A percentile compares a stretch with the other conserved stretches of the same genome.
These are phyloP conservation scores for Echinochloa phyllopogon DNA, from an alignment of 176 grass and related monocot species.

Conservation along the genomic window DNA sequence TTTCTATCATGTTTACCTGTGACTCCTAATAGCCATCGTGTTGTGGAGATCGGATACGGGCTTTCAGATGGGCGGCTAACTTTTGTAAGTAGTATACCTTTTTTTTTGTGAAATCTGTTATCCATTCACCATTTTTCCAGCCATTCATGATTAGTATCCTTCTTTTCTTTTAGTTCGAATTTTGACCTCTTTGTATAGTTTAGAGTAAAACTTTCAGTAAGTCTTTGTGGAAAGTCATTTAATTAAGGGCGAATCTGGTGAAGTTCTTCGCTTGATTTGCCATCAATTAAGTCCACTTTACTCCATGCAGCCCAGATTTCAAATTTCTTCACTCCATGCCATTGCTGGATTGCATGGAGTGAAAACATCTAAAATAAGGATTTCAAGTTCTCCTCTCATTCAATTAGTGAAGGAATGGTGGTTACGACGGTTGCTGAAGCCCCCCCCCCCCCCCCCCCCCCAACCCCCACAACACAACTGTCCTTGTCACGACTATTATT, in stretches of 20 bases:
- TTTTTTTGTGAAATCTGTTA: background rate
- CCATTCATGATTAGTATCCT: slow-evolving; percentile 13
- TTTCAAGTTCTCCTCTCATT: background rate
- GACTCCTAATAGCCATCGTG: slow-evolving; percentile 82
- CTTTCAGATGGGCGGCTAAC: slow-evolving; percentile 73
- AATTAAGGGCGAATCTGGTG: background rate
- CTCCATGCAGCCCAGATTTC: background rate
- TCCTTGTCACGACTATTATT: background rate
- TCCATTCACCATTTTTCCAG: slow-evolving; percentile 1
- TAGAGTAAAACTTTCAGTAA: slow-evolving; percentile 23
- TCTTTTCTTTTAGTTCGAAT: slow-evolving; percentile 27
- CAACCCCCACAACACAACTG: too few relatives aligned
- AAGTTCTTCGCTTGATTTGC: background rate
- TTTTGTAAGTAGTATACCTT: slow-evolving; percentile 84
- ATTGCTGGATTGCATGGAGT: background rate
- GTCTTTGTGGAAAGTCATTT: background rate
- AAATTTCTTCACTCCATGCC: background rate
- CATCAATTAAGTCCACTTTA: background rate
- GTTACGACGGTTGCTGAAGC: too few relatives aligned
- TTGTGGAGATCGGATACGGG: slow-evolving; percentile 63
- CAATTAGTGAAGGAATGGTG: background rate
- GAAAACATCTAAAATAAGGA: background rate
- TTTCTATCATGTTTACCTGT: slow-evolving; percentile 86
- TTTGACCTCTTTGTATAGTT: slow-evolving; percentile 20
- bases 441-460: too few relatives aligned